Percentiles rank a stretch among this genome's conserved stretches.
phyloP scores from a whole-genome alignment of 2,329 filamentous ascomycete species.

The Aureobasidium musti region DNA sequence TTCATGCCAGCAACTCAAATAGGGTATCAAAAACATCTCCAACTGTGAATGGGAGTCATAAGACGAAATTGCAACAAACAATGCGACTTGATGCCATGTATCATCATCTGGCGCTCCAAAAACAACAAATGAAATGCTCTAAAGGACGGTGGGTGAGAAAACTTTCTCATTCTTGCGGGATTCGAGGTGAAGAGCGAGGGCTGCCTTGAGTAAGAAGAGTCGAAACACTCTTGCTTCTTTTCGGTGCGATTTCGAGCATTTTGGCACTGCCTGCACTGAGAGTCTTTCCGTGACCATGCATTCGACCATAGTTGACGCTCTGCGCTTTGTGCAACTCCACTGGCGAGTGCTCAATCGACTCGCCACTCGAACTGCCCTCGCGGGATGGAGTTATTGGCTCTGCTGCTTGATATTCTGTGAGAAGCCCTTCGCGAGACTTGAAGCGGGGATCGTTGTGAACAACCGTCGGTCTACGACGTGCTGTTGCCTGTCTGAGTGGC shows the following conservation, averaged over 20 bases:
- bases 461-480: constrained; percentile 63
- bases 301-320: constrained; percentile 64
- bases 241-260: constrained; percentile 61
- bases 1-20: constrained; percentile 11
- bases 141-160: neutral
- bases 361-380: constrained; percentile 21
- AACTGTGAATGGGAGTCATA: constrained; percentile 23
- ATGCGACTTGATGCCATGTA: constrained; percentile 17
- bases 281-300: constrained; percentile 62
- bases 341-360: constrained; percentile 32
- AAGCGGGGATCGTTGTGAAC: constrained; percentile 61
- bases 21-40: constrained; percentile 32
- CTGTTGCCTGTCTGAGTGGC: constrained; percentile 46
- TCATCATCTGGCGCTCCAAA: neutral
- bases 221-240: constrained; percentile 17
- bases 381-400: constrained; percentile 16
- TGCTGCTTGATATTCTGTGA: constrained; percentile 50
- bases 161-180: neutral
- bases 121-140: constrained; percentile 24
- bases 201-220: neutral
- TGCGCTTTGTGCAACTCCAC: constrained; percentile 62
- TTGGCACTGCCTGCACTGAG: constrained; percentile 78
- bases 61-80: constrained; percentile 26
- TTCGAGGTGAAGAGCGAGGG: neutral
- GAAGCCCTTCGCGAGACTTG: constrained; percentile 63